phyloP scores from a whole-genome alignment of 495 filamentous ascomycete species.

The Penicillium lividum region DNA sequence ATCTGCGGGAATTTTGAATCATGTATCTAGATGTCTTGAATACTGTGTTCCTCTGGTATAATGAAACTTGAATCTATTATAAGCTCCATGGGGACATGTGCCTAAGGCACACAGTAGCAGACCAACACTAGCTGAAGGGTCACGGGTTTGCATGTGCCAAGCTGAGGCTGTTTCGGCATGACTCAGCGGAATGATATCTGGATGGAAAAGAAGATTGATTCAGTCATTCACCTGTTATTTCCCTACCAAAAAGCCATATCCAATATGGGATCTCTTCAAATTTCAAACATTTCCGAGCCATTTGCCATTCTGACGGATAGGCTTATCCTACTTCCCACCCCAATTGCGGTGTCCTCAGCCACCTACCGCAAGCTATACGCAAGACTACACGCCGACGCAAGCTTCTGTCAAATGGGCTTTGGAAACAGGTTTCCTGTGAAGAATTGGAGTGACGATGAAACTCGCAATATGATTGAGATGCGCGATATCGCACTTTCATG shows the following conservation, averaged over 20 bases:
- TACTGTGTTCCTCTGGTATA: too few species aligned
- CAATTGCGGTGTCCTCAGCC: conserved; percentile 15
- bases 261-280: background rate
- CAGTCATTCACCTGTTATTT: too few species aligned
- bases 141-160: too few species aligned
- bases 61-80: too few species aligned
- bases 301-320: conserved; percentile 1
- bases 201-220: too few species aligned
- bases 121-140: too few species aligned
- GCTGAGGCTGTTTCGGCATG: too few species aligned
- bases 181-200: too few species aligned
- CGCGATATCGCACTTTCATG: conserved; percentile 29
- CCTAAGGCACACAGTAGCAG: too few species aligned
- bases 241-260: background rate
- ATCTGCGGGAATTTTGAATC: too few species aligned
- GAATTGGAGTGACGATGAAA: conserved; percentile 28
- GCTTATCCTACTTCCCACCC: conserved; percentile 26
- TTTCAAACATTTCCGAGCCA: background rate
- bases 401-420: conserved; percentile 30
- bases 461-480: conserved; percentile 17
- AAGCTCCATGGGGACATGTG: too few species aligned
- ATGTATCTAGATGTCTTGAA: too few species aligned
- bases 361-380: conserved; percentile 27
- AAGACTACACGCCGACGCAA: conserved; percentile 18
- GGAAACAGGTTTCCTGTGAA: conserved; percentile 18